Conservation (phyloP, 2,329 filamentous ascomycete genomes). For the Verticillium nonalfalfae region DNA sequence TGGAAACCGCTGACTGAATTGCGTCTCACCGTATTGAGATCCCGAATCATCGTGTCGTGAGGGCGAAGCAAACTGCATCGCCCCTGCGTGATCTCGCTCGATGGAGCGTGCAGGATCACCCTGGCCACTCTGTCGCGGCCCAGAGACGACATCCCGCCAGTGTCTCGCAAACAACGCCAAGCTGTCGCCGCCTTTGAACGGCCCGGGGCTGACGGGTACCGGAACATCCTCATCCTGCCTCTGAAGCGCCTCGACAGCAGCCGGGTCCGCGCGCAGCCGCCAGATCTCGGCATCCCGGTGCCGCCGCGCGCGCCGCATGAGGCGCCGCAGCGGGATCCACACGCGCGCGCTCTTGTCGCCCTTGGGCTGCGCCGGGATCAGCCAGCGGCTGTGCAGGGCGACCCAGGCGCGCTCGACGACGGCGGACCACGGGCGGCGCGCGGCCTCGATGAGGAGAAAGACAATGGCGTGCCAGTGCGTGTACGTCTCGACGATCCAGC, state of each 20-base stretch:
- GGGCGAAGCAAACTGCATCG: background rate
- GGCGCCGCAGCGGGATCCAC: slow-evolving; percentile 32
- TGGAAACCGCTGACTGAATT: too few relatives aligned
- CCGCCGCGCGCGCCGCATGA: slow-evolving; percentile 29
- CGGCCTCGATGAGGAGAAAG: slow-evolving; percentile 46
- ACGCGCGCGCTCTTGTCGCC: slow-evolving; percentile 23
- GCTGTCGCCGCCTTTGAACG: slow-evolving; percentile 13
- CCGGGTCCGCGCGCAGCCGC: slow-evolving; percentile 20
- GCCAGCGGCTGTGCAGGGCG: slow-evolving; percentile 35
- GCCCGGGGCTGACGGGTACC: slow-evolving; percentile 21
- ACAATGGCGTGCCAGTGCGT: slow-evolving; percentile 54
- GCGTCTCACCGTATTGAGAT: background rate
- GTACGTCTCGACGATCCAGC: slow-evolving; percentile 54
- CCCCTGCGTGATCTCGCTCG: background rate
- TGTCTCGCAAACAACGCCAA: slow-evolving; percentile 19
- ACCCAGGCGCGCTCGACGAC: slow-evolving; percentile 40
- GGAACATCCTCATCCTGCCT: slow-evolving; percentile 17
- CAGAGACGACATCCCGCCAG: slow-evolving; percentile 22
- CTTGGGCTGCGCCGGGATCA: slow-evolving; percentile 26
- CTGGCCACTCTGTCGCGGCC: background rate
- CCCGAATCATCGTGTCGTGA: background rate
- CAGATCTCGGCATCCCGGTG: slow-evolving; percentile 29
- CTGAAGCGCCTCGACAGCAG: slow-evolving; percentile 19
- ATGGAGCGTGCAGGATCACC: background rate
- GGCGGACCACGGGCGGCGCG: slow-evolving; percentile 36